Conservation (phyloP, 73 alveolate genomes). For the Urostyla sp. region DNA sequence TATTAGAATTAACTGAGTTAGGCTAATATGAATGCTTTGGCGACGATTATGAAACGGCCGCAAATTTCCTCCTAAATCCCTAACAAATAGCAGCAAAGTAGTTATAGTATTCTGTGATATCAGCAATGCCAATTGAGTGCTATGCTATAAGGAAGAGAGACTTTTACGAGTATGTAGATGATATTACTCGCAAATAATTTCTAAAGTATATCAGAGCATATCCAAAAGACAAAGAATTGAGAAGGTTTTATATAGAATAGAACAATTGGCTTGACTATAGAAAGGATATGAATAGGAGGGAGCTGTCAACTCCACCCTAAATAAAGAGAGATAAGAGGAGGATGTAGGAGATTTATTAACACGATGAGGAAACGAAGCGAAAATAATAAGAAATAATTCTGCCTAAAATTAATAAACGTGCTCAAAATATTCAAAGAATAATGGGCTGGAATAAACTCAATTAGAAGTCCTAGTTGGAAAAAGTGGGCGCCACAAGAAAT, state of each 20-base stretch:
- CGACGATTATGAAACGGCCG: conserved; percentile 22
- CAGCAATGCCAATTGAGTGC: conserved; percentile 39
- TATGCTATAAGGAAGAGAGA: conserved; percentile 44
- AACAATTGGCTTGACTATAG: conserved; percentile 31
- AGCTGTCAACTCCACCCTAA: conserved; percentile 28
- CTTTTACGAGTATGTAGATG: conserved; percentile 58
- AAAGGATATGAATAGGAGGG: not conserved
- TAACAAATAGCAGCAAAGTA: not conserved
- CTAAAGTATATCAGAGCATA: conserved; percentile 28
- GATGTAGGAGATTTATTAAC: conserved; percentile 24
- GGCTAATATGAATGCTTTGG: conserved; percentile 68
- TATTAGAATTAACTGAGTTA: conserved; percentile 42
- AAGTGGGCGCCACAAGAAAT: too few relatives aligned
- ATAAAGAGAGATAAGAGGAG: conserved; percentile 28
- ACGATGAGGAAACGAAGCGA: conserved; percentile 3
- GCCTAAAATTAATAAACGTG: conserved; percentile 55
- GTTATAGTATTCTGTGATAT: conserved; percentile 53
- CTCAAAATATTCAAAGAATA: conserved; percentile 15
- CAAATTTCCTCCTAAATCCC: conserved; percentile 29
- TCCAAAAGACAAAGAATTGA: conserved; percentile 38
- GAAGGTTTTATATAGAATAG: conserved; percentile 39
- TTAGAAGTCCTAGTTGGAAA: conserved; percentile 15
- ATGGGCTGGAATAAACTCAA: conserved; percentile 49
- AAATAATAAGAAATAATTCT: conserved; percentile 14
- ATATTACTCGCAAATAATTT: conserved; percentile 19